Conservation (phyloP, 2,329 filamentous ascomycete genomes). For the Tolypocladium inflatum region DNA sequence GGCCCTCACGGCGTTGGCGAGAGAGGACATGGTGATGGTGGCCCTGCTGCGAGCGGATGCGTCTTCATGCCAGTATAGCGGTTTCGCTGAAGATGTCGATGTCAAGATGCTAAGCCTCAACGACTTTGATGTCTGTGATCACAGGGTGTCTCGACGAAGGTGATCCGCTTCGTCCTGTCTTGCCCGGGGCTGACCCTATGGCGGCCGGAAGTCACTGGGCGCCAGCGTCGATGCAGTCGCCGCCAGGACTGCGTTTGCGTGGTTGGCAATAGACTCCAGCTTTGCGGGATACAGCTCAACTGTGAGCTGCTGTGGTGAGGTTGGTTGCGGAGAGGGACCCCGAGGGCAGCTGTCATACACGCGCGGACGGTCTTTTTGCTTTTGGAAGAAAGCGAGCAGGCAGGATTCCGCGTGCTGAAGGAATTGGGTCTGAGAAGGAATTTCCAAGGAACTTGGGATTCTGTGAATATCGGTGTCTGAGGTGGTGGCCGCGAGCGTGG, state of each 20-base stretch:
- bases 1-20: conserved; percentile 1
- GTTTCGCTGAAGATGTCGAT: neutral
- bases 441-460: neutral
- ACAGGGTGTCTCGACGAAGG: no score
- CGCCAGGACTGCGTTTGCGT: conserved; percentile 8
- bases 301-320: conserved; percentile 2
- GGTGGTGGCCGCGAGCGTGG: neutral
- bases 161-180: neutral
- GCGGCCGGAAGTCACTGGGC: conserved; percentile 5
- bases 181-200: conserved; percentile 3
- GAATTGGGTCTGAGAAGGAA: neutral
- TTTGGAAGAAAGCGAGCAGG: neutral
- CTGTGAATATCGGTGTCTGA: neutral
- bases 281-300: conserved; percentile 8
- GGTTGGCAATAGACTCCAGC: conserved; percentile 5
- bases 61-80: conserved; percentile 6
- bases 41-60: neutral
- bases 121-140: neutral
- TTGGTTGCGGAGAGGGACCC: neutral
- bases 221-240: conserved; percentile 4
- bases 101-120: neutral
- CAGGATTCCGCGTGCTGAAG: neutral
- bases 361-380: neutral
- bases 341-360: neutral
- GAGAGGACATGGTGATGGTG: conserved; percentile 1